Evolutionary conservation across 805 yeast genomes (phyloP).

Genomic region (Kuraishia ogatae): DNA sequence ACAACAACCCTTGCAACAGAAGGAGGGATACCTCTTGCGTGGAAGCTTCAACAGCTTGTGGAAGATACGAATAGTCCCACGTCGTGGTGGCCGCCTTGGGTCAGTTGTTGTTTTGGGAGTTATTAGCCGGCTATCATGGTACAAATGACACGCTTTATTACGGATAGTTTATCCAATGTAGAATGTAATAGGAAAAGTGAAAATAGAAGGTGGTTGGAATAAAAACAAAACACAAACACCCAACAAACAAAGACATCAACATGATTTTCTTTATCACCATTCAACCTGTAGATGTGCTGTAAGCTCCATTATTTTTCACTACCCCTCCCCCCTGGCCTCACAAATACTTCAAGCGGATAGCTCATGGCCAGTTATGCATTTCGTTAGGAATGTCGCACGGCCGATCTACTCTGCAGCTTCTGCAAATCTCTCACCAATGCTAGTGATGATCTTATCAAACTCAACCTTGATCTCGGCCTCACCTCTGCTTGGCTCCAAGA

Average conservation of each 20-base stretch:
- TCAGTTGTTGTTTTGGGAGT: background rate
- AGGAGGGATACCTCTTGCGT: background rate
- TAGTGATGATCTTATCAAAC: constrained; percentile 66
- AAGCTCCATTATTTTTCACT: background rate
- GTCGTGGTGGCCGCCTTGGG: background rate
- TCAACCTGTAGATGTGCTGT: background rate
- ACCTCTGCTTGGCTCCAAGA: constrained; percentile 93
- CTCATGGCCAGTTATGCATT: background rate
- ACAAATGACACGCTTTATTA: background rate
- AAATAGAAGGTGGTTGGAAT: background rate
- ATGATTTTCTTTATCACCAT: background rate
- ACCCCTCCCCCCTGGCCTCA: background rate
- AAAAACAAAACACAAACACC: background rate
- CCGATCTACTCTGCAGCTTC: constrained; percentile 76
- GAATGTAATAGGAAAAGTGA: background rate
- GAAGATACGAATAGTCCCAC: background rate
- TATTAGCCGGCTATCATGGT: background rate
- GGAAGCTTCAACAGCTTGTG: background rate
- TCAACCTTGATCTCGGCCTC: constrained; percentile 66
- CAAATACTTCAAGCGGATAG: background rate
- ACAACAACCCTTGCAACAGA: background rate
- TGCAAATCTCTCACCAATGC: constrained; percentile 84
- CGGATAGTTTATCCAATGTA: background rate
- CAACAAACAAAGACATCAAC: background rate
- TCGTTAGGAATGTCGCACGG: background rate